phyloP scores from a whole-genome alignment of 2,329 filamentous ascomycete species.

The Rhynchosporium agropyri region DNA sequence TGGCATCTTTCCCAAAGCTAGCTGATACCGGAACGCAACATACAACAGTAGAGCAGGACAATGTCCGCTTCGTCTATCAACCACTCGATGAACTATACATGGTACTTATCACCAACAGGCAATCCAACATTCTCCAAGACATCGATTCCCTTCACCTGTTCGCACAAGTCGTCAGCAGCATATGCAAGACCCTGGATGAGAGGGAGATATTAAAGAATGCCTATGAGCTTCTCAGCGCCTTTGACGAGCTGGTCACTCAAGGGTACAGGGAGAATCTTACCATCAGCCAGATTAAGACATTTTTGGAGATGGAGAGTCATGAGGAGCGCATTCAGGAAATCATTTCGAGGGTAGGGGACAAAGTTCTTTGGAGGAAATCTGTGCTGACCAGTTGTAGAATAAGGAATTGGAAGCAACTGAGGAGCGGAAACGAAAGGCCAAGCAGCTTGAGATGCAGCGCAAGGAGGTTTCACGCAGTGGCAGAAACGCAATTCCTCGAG shows the following conservation, averaged over 20 bases:
- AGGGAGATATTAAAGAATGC: constrained; percentile 93
- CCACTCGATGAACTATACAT: constrained; percentile 99
- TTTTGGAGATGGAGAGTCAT: constrained; percentile 98
- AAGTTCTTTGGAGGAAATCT: constrained; percentile 12
- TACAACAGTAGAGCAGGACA: constrained; percentile 98
- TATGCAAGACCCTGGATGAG: constrained; percentile 95
- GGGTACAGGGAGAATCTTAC: constrained; percentile 97
- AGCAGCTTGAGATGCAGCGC: constrained; percentile 97
- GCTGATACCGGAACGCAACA: constrained; percentile 96
- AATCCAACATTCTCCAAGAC: constrained; percentile 99
- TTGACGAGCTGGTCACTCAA: constrained; percentile 94
- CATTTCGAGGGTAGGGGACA: constrained; percentile 73
- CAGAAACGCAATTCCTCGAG: constrained; percentile 67
- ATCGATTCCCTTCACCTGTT: constrained; percentile 98
- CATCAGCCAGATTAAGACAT: constrained; percentile 97
- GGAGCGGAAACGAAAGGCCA: constrained; percentile 97
- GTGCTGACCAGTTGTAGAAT: constrained; percentile 62
- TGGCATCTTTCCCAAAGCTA: constrained; percentile 97
- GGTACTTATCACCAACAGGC: constrained; percentile 98
- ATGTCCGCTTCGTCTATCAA: constrained; percentile 99
- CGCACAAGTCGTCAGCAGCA: constrained; percentile 93
- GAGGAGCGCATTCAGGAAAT: constrained; percentile 99
- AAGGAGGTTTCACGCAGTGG: constrained; percentile 87
- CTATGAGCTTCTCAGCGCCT: constrained; percentile 93
- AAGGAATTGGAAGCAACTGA: constrained; percentile 98